Conservation (phyloP, 306 rosid genomes). For the Hippophae gyantsensis region DNA sequence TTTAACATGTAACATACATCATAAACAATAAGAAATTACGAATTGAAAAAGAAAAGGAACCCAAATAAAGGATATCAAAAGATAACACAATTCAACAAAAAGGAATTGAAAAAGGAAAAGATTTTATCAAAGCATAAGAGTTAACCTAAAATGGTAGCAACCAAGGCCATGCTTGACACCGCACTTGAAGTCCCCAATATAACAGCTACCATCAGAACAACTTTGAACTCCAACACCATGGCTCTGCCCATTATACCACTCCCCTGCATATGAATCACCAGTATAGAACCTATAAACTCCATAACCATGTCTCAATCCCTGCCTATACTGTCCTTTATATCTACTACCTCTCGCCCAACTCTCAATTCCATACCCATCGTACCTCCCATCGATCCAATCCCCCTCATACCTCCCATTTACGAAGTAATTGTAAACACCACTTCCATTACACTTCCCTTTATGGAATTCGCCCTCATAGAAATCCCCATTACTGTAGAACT, state of each 20-base stretch:
- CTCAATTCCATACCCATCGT: too few relatives aligned
- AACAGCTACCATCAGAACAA: constrained; percentile 76
- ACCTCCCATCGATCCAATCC: too few relatives aligned
- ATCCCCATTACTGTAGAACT: constrained; percentile 85
- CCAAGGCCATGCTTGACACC: constrained; percentile 85
- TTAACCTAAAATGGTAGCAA: constrained; percentile 76
- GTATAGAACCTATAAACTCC: constrained; percentile 71
- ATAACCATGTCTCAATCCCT: constrained; percentile 67
- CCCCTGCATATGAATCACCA: constrained; percentile 73
- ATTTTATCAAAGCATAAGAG: not conserved
- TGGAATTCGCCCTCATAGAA: constrained; percentile 83
- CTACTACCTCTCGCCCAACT: too few relatives aligned
- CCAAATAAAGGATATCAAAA: not conserved
- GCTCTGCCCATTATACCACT: constrained; percentile 88
- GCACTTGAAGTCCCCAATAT: constrained; percentile 59
- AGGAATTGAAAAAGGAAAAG: not conserved
- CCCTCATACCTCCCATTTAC: too few relatives aligned
- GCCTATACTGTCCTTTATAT: constrained; percentile 16
- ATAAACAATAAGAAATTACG: too few relatives aligned
- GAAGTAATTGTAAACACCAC: constrained; percentile 17
- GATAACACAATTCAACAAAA: not conserved
- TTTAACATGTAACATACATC: too few relatives aligned
- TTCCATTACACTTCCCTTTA: constrained; percentile 59
- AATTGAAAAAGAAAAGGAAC: not conserved
- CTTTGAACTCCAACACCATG: constrained; percentile 79